Conservation (phyloP, 176 grass and related monocot species). For the Musa acuminata region DNA sequence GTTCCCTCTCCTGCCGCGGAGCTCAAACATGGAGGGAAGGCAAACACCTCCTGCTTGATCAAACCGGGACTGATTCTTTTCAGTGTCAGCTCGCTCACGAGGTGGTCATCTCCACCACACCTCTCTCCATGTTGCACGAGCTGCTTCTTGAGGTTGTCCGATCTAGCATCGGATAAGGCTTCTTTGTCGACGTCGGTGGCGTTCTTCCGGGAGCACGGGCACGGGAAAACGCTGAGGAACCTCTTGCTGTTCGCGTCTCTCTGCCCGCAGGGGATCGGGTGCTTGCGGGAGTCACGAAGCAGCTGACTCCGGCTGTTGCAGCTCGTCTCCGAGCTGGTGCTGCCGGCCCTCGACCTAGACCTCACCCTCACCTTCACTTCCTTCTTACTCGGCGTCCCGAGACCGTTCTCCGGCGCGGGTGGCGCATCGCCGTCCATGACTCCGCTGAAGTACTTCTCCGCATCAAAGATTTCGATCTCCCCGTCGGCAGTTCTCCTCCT, state of each 20-base stretch:
- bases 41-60: neutral
- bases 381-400: neutral
- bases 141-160: neutral
- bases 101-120: neutral
- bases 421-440: neutral
- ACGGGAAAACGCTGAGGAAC: slow-evolving; percentile 5
- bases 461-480: slow-evolving; percentile 18
- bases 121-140: neutral
- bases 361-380: neutral
- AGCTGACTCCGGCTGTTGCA: slow-evolving; percentile 10
- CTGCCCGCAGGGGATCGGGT: neutral
- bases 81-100: neutral
- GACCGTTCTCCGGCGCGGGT: neutral
- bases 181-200: slow-evolving; percentile 7
- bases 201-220: slow-evolving; percentile 5
- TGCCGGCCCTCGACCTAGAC: neutral
- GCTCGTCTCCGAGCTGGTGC: neutral
- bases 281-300: neutral
- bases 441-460: slow-evolving; percentile 20
- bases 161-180: neutral
- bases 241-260: neutral
- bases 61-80: neutral
- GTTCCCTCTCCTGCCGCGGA: neutral
- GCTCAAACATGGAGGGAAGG: neutral
- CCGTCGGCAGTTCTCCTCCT: neutral